Evolutionary conservation across 495 filamentous ascomycete species (phyloP).

Genomic region (Xylaria castorea): DNA sequence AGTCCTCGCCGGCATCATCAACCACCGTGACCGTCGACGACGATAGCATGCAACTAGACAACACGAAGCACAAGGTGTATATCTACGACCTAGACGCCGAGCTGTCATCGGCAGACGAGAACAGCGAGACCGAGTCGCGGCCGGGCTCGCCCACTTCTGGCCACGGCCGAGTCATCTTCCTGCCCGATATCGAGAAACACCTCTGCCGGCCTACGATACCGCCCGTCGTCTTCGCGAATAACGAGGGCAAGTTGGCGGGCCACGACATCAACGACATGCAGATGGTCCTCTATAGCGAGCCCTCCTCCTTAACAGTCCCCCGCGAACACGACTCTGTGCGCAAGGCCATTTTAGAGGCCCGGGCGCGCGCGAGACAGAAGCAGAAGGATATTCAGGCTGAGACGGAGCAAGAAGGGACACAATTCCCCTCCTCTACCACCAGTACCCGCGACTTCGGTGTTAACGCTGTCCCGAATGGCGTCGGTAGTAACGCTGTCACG

Average conservation of each 20-base stretch:
- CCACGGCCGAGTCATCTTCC: slow-evolving; percentile 66
- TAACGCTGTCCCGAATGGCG: not conserved
- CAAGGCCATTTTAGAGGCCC: slow-evolving; percentile 83
- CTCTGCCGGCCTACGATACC: slow-evolving; percentile 70
- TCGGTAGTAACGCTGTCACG: not conserved
- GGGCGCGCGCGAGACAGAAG: slow-evolving; percentile 66
- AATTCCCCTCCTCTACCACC: not conserved
- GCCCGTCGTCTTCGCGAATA: slow-evolving; percentile 62
- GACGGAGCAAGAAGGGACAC: not conserved
- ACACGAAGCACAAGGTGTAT: slow-evolving; percentile 85
- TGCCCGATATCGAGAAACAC: slow-evolving; percentile 83
- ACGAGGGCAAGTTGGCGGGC: slow-evolving; percentile 52
- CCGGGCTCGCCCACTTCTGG: slow-evolving; percentile 46
- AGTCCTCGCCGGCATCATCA: not conserved
- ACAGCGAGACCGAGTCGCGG: slow-evolving; percentile 48
- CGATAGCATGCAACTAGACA: slow-evolving; percentile 85
- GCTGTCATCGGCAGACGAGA: slow-evolving; percentile 66
- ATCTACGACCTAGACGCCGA: slow-evolving; percentile 91
- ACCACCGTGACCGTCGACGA: slow-evolving; percentile 52
- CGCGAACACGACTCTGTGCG: slow-evolving; percentile 81
- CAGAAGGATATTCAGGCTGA: slow-evolving; percentile 37
- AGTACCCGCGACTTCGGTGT: not conserved
- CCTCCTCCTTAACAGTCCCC: slow-evolving; percentile 75
- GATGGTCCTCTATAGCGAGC: slow-evolving; percentile 82
- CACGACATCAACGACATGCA: slow-evolving; percentile 59